Base-by-base conservation (phyloP, 2,329 filamentous ascomycete genomes). In the Beauveria scarabaeidicola region DNA sequence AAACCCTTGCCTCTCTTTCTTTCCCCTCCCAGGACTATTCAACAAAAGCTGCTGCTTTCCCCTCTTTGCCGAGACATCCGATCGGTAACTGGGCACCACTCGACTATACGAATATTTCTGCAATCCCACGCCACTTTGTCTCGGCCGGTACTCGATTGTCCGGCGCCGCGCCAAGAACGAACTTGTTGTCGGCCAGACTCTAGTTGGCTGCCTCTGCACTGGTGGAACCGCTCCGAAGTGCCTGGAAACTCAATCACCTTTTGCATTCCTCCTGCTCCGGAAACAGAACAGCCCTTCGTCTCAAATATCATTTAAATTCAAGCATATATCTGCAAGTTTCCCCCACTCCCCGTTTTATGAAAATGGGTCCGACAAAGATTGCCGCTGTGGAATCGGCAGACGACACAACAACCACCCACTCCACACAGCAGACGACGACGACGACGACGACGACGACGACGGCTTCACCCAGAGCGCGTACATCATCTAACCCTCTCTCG, bases 401-500 rank as follows among this genome's bases (percentile, higher is more conserved):
- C 27, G 44, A 52, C 17, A 51, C 32, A 36, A 15, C 32, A 13
- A 36, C 53, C 54, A 50, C 54, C 3, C 47, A 46, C 32, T 27
- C 44, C 44, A 57, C 54, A 40, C 44, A 40, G 7, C 1, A 25
- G 19, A 43, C 38, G 25, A 29, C 52, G 25, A 44, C 52, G 10
- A 27, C 40, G 7, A 41, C 50, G n/a, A 23, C 47, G 15, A n/a
- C 19, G 40, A 5, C 19, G 5, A 23, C 51, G 19, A 17, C 40
- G 17, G 13, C n/a, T 11, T 25, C 29, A 36, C 4, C n/a, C 5
- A 11, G 46, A 8, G 3, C n/a, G 6, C 59, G 53, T 27, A 21
- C 52, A 8, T 44, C 51, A 4, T 78, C 56, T 75, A 76, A 60
- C 82, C 80, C n/a, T 41, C 66, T 71, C 50, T 60, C 69, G 44